Evolutionary conservation across 768 basidiomycete species (phyloP), one percentile per base, ranked within the genome.

Genomic region (Crepidotus variabilis): DNA sequence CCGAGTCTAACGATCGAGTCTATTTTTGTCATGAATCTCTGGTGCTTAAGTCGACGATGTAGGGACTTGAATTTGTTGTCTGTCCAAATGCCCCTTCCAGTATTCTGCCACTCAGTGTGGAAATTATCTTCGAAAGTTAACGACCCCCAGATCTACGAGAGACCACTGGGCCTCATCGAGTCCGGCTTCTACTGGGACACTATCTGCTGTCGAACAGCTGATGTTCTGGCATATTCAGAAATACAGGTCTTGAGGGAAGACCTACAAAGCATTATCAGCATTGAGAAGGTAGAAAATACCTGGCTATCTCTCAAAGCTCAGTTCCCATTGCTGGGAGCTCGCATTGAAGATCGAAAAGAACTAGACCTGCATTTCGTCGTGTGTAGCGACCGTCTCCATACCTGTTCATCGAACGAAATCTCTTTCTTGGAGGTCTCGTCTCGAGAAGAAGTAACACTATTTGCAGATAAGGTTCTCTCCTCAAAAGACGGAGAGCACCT

Each of bases 261-360:
- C 18, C 20, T 63, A 8, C 58, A 63, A 16, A 56, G 54, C 47
- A 57, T 57, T 22, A 53, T 67, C 33, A 65, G 34, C 11, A 54
- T 64, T 6, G 60, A 61, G 10, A 81, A 77, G 56, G 61, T 85
- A 34, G 32, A 47, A 1, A 65, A 67, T 32, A 71, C 78, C 1
- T 86, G 83, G 83, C 23, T 68, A 20, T 63, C 72, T 10, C 64
- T 81, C 21, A 85, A 85, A 64, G 68, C 66, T 23, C 73, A 69
- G 33, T 82, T 71, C 57, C 84, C 84, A 1, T 69, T 86, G 2
- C 75, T 80, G 11, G 79, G 73, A 2, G 73, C 78, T 6, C 67
- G 56, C 4, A 60, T 83, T n/a, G 68, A 71, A 47, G 68, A 70
- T 47, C 62, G 69, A 6, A 60, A 68, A 20, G 60, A 65, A 11